phyloP scores from a whole-genome alignment of 139 green algal genomes.

The Eudorina sp. region DNA sequence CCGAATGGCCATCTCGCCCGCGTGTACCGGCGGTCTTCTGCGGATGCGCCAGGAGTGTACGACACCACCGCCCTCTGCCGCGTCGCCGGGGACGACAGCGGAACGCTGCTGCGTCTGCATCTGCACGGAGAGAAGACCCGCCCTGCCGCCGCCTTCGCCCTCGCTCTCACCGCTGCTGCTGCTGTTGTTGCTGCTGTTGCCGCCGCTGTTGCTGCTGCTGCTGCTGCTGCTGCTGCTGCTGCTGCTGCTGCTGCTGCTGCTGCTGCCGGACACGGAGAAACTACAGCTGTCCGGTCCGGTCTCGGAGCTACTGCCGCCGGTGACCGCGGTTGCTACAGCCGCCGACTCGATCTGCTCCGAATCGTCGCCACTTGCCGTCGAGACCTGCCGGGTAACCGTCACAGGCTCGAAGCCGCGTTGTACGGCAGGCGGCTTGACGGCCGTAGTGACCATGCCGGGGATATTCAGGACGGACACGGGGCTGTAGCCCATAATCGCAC shows the following conservation, averaged over 20 bases:
- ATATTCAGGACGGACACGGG: not conserved
- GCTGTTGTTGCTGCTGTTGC: not conserved
- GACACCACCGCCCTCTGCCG: too few species aligned
- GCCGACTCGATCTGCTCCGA: too few species aligned
- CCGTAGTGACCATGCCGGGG: not conserved
- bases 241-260: not conserved
- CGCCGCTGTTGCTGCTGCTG: not conserved
- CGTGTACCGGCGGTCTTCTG: not conserved
- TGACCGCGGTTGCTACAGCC: too few species aligned
- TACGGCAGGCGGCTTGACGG: not conserved
- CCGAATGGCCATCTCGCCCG: conserved; percentile 23
- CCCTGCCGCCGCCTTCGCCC: not conserved
- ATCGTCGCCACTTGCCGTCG: too few species aligned
- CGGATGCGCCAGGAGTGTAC: not conserved
- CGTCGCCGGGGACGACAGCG: too few species aligned
- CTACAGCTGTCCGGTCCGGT: too few species aligned
- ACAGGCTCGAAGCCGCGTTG: not conserved
- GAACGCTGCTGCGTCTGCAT: too few species aligned
- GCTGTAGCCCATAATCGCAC: not conserved
- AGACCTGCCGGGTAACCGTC: too few species aligned
- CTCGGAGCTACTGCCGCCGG: too few species aligned
- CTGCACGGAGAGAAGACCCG: too few species aligned
- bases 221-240: not conserved
- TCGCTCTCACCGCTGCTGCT: not conserved
- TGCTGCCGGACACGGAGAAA: too few species aligned